Conservation (phyloP, 371 early-diverging fungal genomes). For the Synchytrium microbalum region DNA sequence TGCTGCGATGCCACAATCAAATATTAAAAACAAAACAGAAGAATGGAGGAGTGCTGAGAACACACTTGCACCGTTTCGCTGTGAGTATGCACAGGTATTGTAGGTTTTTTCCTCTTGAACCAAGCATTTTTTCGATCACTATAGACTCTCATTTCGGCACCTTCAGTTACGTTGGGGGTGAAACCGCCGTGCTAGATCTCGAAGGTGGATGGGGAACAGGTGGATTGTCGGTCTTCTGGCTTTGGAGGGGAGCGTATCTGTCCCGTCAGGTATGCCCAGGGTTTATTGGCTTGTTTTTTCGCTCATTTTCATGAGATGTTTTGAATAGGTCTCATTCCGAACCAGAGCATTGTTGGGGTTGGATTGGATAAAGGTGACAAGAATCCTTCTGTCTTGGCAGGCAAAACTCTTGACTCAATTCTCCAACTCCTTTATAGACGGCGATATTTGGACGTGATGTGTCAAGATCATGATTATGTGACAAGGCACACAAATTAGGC, state of each 20-base stretch:
- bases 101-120: too few relatives aligned
- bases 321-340: conserved; percentile 19
- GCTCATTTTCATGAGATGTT: too few relatives aligned
- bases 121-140: too few relatives aligned
- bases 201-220: conserved; percentile 3
- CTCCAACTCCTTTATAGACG: background rate
- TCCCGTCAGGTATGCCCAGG: conserved; percentile 30
- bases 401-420: background rate
- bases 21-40: conserved; percentile 1
- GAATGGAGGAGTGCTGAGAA: conserved; percentile 17
- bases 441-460: conserved; percentile 3
- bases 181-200: conserved; percentile 20
- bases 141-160: conserved; percentile 27
- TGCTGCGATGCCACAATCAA: conserved; percentile 6
- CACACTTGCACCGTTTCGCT: conserved; percentile 17
- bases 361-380: conserved; percentile 27
- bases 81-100: background rate
- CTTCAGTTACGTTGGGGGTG: conserved; percentile 32
- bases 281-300: too few relatives aligned
- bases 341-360: conserved; percentile 24
- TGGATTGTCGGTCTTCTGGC: conserved; percentile 12
- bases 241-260: conserved; percentile 29
- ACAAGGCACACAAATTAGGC: background rate
- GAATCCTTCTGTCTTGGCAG: too few relatives aligned
- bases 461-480: conserved; percentile 1